Evolutionary conservation across 306 rosid genomes (phyloP), one percentile per base, ranked within the genome.

Genomic region (Quercus engelmannii): DNA sequence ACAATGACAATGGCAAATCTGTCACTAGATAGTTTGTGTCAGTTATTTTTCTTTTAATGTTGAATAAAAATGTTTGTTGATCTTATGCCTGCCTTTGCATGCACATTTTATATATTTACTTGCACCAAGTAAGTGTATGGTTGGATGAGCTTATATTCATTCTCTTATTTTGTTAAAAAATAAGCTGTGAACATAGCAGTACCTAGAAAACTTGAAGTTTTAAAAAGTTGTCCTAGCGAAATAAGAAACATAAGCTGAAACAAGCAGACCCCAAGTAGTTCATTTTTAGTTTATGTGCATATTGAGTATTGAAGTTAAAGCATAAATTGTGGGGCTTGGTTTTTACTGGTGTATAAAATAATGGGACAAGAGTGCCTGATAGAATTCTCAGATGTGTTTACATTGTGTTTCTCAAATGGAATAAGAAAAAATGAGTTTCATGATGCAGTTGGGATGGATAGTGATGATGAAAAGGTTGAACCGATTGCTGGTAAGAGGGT

Each of bases 391-490:
- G 8, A 30, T 30, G 33, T 30, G 33, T 30, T 30, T 55, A 28
- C 30, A 28, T 28, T 28, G 30, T 28, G 30, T 28, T 28, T 28
- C 3, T 38, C 38, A 59, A n/a, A 18, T 80, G 69, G 28, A 74
- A 56, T 88, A 43, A 80, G 75, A 30, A 54, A 68, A 71, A 73
- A 62, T 59, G 55, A 33, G 70, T 57, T 79, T 65, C 61, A 72
- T 81, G 75, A 56, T 85, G 86, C 86, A 87, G 94, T 54, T 81
- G 97, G 83, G 84, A 80, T 52, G 31, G 82, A 83, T 68, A 96
- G 86, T 30, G 92, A 91, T 73, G 91, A 91, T 30, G 92, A 90
- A 75, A 89, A 74, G 73, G 31, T 76, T 21, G 88, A 84, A 65
- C 86, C 80, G 31, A 76, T 68, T 85, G 73, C 73, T 70, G 74